Conservation (phyloP, 768 basidiomycete genomes). For the Boletus subparvulus region DNA sequence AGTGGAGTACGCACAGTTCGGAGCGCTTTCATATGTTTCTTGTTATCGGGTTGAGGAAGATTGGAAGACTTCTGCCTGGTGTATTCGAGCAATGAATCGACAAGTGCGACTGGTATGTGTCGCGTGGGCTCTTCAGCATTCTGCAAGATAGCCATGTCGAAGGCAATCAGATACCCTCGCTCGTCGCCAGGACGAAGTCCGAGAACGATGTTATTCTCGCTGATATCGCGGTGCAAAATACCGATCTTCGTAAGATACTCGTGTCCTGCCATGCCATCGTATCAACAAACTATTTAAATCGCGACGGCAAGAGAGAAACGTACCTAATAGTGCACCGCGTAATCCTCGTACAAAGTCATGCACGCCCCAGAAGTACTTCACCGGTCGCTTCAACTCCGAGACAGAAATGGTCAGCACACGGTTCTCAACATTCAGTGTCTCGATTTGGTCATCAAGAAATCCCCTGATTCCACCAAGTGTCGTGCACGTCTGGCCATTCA, state of each 20-base stretch:
- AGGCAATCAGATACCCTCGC: slow-evolving; percentile 6
- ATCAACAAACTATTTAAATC: background rate
- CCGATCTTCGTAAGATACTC: slow-evolving; percentile 10
- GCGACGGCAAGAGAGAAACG: background rate
- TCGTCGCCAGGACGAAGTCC: slow-evolving; percentile 2
- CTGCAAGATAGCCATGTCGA: too few species aligned
- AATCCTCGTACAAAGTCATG: slow-evolving; percentile 15
- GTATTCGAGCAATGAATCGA: background rate
- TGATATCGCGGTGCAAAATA: slow-evolving; percentile 34
- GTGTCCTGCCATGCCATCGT: background rate
- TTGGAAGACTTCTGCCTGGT: background rate
- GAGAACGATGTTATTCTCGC: slow-evolving; percentile 36
- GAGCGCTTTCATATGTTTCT: background rate
- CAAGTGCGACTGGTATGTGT: too few species aligned
- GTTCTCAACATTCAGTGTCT: background rate
- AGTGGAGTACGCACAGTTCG: background rate
- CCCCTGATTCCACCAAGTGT: slow-evolving; percentile 5
- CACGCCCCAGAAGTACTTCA: slow-evolving; percentile 10
- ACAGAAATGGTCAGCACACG: background rate
- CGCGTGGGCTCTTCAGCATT: too few species aligned
- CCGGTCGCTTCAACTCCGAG: background rate
- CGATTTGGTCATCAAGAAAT: background rate
- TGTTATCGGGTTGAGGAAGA: background rate
- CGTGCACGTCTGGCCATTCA: background rate
- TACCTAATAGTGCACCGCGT: slow-evolving; percentile 9